These are phyloP conservation scores for Gyrodon lividus DNA, from an alignment of 768 basidiomycete genomes.

Conservation along the genomic window DNA sequence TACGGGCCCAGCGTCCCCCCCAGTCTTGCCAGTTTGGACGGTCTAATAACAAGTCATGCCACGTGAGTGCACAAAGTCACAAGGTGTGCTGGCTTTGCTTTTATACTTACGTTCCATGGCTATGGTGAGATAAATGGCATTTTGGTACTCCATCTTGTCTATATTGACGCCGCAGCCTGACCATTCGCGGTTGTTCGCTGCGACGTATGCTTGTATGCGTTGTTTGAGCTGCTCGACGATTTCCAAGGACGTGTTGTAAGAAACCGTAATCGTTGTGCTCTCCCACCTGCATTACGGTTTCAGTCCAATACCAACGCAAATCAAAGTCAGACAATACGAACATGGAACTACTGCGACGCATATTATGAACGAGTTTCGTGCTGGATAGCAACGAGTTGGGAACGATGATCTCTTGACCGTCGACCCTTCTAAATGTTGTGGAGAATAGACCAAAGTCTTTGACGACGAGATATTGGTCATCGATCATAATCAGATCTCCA, in stretches of 20 bases:
- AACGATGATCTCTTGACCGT: slow-evolving; percentile 77
- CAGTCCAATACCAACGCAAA: background rate
- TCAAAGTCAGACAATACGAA: slow-evolving; percentile 30
- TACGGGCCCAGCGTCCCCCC: slow-evolving; percentile 76
- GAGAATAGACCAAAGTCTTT: slow-evolving; percentile 80
- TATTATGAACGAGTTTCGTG: slow-evolving; percentile 75
- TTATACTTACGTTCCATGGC: slow-evolving; percentile 65
- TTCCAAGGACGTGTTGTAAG: slow-evolving; percentile 71
- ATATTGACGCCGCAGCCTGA: slow-evolving; percentile 62
- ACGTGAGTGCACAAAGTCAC: background rate
- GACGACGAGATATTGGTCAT: slow-evolving; percentile 48
- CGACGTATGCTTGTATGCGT: slow-evolving; percentile 60
- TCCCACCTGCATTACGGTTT: slow-evolving; percentile 50
- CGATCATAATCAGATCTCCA: slow-evolving; percentile 80
- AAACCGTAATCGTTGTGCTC: slow-evolving; percentile 60
- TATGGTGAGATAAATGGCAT: slow-evolving; percentile 63
- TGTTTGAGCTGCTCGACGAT: slow-evolving; percentile 61
- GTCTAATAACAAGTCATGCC: slow-evolving; percentile 38
- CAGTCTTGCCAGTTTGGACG: slow-evolving; percentile 86
- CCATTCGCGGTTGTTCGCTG: slow-evolving; percentile 72
- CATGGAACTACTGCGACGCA: slow-evolving; percentile 75
- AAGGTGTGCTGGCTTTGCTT: background rate
- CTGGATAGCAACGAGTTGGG: slow-evolving; percentile 72
- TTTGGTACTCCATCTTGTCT: slow-evolving; percentile 79
- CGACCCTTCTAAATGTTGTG: slow-evolving; percentile 75